phyloP scores from a whole-genome alignment of 2,329 filamentous ascomycete genomes.

The Colletotrichum sp. region DNA sequence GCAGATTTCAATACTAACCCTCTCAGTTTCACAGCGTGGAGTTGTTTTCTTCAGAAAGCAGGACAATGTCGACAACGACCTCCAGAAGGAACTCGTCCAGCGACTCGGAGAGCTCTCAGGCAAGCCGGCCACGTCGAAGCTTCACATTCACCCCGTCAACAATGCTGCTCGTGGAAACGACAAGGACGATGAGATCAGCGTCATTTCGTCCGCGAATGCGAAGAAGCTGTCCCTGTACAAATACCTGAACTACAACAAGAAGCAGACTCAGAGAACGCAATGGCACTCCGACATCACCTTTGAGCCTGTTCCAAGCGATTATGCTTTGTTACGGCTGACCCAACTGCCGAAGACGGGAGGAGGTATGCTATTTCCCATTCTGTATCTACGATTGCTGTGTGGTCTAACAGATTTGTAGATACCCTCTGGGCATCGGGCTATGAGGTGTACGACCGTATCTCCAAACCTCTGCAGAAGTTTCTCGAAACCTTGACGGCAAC shows the following conservation, averaged over 20 bases:
- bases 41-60: conserved; percentile 75
- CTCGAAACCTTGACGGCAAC: conserved; percentile 63
- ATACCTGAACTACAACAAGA: conserved; percentile 39
- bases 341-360: conserved; percentile 60
- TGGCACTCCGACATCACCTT: conserved; percentile 72
- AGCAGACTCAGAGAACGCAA: conserved; percentile 48
- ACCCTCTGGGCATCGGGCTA: conserved; percentile 64
- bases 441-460: conserved; percentile 68
- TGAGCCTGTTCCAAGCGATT: conserved; percentile 67
- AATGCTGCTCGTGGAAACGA: conserved; percentile 56
- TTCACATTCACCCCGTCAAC: conserved; percentile 65
- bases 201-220: conserved; percentile 62
- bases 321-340: conserved; percentile 59
- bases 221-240: conserved; percentile 52
- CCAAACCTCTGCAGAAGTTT: conserved; percentile 58
- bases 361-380: conserved; percentile 34
- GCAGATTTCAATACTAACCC: not conserved
- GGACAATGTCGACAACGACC: conserved; percentile 61
- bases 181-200: conserved; percentile 64
- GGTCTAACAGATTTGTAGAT: conserved; percentile 32
- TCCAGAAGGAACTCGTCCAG: conserved; percentile 69
- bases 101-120: conserved; percentile 62
- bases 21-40: conserved; percentile 67
- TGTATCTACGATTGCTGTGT: not conserved
- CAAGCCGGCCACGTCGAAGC: conserved; percentile 56